Evolutionary conservation across 176 grass and related monocot species (phyloP).

Genomic region (Phragmites australis): DNA sequence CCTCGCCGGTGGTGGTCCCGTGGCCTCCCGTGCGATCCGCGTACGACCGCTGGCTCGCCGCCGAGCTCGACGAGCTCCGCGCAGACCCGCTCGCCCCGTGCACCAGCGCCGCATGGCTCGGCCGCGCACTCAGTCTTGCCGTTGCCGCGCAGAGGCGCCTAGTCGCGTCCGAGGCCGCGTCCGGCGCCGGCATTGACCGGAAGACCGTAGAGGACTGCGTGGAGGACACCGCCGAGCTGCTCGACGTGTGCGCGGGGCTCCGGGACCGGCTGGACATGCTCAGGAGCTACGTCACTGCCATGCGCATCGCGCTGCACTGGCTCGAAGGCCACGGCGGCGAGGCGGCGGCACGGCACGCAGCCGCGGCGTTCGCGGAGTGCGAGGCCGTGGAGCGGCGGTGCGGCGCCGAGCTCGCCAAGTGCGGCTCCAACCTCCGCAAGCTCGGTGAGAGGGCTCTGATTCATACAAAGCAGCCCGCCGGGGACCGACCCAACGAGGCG

Average conservation of each 20-base stretch:
- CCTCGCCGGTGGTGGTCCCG: constrained; percentile 49
- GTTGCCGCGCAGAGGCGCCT: constrained; percentile 47
- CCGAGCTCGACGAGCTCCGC: constrained; percentile 77
- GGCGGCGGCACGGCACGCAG: constrained; percentile 15
- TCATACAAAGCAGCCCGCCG: constrained; percentile 4
- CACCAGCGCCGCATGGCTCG: constrained; percentile 61
- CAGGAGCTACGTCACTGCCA: constrained; percentile 43
- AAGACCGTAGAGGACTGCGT: constrained; percentile 52
- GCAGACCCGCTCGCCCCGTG: constrained; percentile 32
- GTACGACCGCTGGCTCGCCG: constrained; percentile 80
- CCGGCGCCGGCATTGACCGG: constrained; percentile 9
- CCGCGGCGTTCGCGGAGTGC: constrained; percentile 50
- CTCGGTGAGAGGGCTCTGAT: constrained; percentile 56
- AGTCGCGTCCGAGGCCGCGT: neutral
- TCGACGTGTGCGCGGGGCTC: constrained; percentile 70
- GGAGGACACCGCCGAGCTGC: constrained; percentile 64
- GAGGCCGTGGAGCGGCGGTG: constrained; percentile 65
- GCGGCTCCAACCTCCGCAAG: constrained; percentile 66
- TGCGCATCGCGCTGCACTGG: constrained; percentile 59
- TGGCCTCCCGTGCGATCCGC: constrained; percentile 74
- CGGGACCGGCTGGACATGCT: constrained; percentile 46
- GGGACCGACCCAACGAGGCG: constrained; percentile 20
- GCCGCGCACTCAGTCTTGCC: constrained; percentile 52
- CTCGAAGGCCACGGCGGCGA: constrained; percentile 35
- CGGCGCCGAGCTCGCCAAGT: constrained; percentile 70